Conservation (phyloP, 2,329 filamentous ascomycete species). For the Zopfia rhizophila region DNA sequence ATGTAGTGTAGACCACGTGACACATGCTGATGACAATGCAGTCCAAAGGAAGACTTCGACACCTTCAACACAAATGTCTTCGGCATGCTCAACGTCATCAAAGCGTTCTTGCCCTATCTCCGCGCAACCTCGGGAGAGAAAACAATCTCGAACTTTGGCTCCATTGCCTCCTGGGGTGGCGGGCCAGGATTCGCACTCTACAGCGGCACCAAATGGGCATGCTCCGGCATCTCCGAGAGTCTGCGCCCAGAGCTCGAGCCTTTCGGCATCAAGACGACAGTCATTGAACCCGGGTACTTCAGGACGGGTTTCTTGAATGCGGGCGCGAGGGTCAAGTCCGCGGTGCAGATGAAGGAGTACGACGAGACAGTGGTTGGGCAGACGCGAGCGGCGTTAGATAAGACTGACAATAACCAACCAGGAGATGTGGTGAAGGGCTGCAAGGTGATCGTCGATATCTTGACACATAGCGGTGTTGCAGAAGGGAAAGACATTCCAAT, state of each 20-base stretch:
- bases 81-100: constrained; percentile 61
- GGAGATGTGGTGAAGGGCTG: constrained; percentile 67
- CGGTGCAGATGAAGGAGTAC: constrained; percentile 39
- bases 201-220: constrained; percentile 58
- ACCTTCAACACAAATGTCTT: constrained; percentile 66
- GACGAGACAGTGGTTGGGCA: constrained; percentile 48
- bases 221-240: constrained; percentile 56
- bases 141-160: constrained; percentile 60
- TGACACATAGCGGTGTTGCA: constrained; percentile 62
- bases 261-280: constrained; percentile 56
- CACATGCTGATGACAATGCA: constrained; percentile 40
- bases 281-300: constrained; percentile 63
- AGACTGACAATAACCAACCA: constrained; percentile 60
- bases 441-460: constrained; percentile 64
- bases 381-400: constrained; percentile 44
- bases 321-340: constrained; percentile 27
- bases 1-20: constrained; percentile 22
- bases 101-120: constrained; percentile 61
- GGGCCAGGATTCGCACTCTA: constrained; percentile 57
- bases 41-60: constrained; percentile 53
- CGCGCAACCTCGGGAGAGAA: constrained; percentile 53
- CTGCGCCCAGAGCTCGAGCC: constrained; percentile 57
- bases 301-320: constrained; percentile 59
- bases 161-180: constrained; percentile 55
- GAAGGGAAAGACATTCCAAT: constrained; percentile 63